Conservation (phyloP, 805 yeast genomes). For the Ogataea allantospora region DNA sequence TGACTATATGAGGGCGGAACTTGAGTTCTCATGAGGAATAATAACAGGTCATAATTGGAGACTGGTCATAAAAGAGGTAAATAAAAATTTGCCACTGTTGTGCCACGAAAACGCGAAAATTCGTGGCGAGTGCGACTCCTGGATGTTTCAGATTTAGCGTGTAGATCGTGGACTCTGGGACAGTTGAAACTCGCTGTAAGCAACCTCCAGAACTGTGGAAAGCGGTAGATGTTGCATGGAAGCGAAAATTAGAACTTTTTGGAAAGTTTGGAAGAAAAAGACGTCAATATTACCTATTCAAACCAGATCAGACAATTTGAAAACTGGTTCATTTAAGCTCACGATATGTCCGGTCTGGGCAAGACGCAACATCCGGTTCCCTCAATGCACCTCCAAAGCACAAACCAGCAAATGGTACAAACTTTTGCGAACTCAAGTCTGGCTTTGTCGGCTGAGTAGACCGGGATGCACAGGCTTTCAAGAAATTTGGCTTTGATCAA, state of each 20-base stretch:
- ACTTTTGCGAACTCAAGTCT: too few species aligned
- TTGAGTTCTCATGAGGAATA: slow-evolving; percentile 12
- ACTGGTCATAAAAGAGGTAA: slow-evolving; percentile 4
- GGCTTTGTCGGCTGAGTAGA: too few species aligned
- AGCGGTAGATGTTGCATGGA: neutral
- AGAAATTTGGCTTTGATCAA: neutral
- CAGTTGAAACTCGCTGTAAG: neutral
- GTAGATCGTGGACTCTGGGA: slow-evolving; percentile 1
- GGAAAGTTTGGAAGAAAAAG: neutral
- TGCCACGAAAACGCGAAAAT: slow-evolving; percentile 9
- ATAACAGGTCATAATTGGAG: slow-evolving; percentile 5
- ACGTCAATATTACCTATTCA: neutral
- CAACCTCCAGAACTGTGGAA: neutral
- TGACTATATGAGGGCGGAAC: slow-evolving; percentile 19
- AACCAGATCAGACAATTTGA: neutral
- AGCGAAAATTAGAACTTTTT: neutral
- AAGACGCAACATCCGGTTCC: too few species aligned
- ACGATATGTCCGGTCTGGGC: too few species aligned
- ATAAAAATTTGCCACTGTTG: slow-evolving; percentile 1
- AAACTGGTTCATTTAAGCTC: too few species aligned
- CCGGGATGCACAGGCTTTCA: too few species aligned
- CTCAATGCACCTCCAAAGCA: too few species aligned
- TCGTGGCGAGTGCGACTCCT: slow-evolving; percentile 11
- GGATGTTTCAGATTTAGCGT: slow-evolving; percentile 15
- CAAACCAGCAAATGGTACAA: too few species aligned